These are phyloP conservation scores for Pelargonium nanum DNA, from an alignment of 345 rosid species.

Conservation along the genomic window DNA sequence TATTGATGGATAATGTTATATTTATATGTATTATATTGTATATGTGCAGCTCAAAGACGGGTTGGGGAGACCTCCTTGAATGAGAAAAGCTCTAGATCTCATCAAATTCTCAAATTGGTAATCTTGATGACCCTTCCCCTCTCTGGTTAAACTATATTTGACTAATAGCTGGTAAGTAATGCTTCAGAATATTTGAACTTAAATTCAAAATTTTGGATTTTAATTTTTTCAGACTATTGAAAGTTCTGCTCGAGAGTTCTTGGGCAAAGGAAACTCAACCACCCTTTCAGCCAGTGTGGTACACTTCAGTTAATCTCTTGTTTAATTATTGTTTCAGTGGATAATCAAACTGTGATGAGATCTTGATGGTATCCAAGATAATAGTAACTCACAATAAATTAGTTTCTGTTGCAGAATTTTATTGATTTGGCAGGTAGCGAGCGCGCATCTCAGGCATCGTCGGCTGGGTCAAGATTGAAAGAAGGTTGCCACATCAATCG, in stretches of 20 bases:
- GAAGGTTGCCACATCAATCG: slow-evolving; percentile 98
- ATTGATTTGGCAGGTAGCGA: slow-evolving; percentile 97
- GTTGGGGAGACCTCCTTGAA: slow-evolving; percentile 86
- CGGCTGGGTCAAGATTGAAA: slow-evolving; percentile 83
- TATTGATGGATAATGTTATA: neutral
- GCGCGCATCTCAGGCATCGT: slow-evolving; percentile 83
- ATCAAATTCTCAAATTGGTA: slow-evolving; percentile 94
- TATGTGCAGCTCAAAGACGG: slow-evolving; percentile 69
- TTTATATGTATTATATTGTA: slow-evolving; percentile 7
- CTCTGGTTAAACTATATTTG: neutral
- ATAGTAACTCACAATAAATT: no score
- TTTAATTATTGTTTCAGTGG: neutral
- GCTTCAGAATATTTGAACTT: neutral
- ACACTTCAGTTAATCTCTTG: slow-evolving; percentile 7
- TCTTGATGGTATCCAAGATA: neutral
- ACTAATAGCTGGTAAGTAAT: neutral
- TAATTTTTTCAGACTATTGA: slow-evolving; percentile 53
- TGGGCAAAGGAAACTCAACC: slow-evolving; percentile 85
- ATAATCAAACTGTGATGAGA: neutral
- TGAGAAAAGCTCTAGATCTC: slow-evolving; percentile 97
- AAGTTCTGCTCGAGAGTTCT: slow-evolving; percentile 89
- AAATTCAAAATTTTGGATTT: neutral
- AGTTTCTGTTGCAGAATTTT: slow-evolving; percentile 41
- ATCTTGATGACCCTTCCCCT: neutral
- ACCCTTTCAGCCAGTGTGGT: slow-evolving; percentile 93